Evolutionary conservation across 2,329 filamentous ascomycete genomes (phyloP), one percentile per base, ranked within the genome.

Genomic region (Madurella fahalii): DNA sequence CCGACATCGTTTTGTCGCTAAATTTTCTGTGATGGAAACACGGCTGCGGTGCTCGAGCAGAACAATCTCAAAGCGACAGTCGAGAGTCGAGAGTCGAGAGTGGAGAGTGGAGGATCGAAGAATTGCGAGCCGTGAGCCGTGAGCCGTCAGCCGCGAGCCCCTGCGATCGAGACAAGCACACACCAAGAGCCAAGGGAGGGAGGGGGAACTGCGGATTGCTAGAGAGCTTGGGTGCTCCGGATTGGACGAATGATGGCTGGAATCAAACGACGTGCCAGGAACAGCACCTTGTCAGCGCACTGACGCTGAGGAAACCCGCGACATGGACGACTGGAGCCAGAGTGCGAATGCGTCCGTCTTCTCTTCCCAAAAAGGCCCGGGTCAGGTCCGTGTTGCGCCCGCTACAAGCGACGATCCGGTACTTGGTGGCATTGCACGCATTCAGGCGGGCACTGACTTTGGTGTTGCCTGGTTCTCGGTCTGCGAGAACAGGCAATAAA

Each of bases 241-340:
- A 56, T 56, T 54, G 58, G 40, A 25, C 53, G 49, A 56, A 56
- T 56, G 37, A 46, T 50, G 30, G 39, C 12, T 40, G 40, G 53
- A 31, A 41, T 52, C 56, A 52, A 53, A 52, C 34, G 43, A 37
- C 11, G 50, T 31, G 40, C 53, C 16, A 58, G 25, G 34, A 49
- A 52, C 43, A 40, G 45, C 44, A 47, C 60, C 53, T 40, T 48
- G 43, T 40, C 39, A 44, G 46, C 54, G 61, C 61, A 63, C 61
- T 61, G 61, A 61, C 53, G 32, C 50, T 39, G 40, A 58, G 9
- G 49, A 40, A 57, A 43, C 51, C 48, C 47, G 52, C 48, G 49
- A 55, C 58, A 50, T 50, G 34, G 46, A n/a, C 16, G 32, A 32
- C 25, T 40, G 25, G 44, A 37, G 45, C 40, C n/a, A 40, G 25